Base-by-base conservation (phyloP, 305 asterid species). In the Stenogyne calaminthoides region DNA sequence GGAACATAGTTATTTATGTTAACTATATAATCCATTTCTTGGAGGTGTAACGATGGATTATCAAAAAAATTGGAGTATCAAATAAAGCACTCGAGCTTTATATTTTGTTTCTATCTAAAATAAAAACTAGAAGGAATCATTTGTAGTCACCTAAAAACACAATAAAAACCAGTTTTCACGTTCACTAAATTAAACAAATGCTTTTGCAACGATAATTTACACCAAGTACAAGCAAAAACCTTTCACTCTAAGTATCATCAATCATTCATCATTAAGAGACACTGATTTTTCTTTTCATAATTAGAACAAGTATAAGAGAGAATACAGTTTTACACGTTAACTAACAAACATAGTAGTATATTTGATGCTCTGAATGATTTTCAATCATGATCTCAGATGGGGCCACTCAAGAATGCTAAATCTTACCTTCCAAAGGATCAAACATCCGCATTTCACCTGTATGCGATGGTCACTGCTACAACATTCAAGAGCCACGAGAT, bases 161-260 rank as follows among this genome's bases (percentile, higher is more conserved):
- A 25, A 25, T 25, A 25, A 7, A 4, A 15, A 56, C 4, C 32
- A 20, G 3, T 56, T 10, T 56, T 11, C n/a, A 22, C 3, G 29
- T 51, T 71, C 44, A 57, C 74, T 65, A 66, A 36, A n/a, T n/a
- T n/a, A n/a, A 71, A 66, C 52, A 66, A 58, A 47, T 8, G 51
- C n/a, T n/a, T n/a, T n/a, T n/a, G n/a, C 60, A 52, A 25, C 46
- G 29, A 59, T 57, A 58, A 73, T 27, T 40, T 73, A 46, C 25
- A 60, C 12, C 52, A 46, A 34, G 71, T 22, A 49, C 25, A 14
- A 19, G 71, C 66, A 51, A 51, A 36, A 49, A 68, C 29, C 81
- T 72, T 78, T 10, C 14, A 51, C 47, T 67, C 37, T 34, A 77
- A 72, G 81, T 4, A 49, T 70, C 46, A 72, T 40, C 56, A n/a